phyloP scores from a whole-genome alignment of 148 eudicot genomes.

The Chenopodium album region DNA sequence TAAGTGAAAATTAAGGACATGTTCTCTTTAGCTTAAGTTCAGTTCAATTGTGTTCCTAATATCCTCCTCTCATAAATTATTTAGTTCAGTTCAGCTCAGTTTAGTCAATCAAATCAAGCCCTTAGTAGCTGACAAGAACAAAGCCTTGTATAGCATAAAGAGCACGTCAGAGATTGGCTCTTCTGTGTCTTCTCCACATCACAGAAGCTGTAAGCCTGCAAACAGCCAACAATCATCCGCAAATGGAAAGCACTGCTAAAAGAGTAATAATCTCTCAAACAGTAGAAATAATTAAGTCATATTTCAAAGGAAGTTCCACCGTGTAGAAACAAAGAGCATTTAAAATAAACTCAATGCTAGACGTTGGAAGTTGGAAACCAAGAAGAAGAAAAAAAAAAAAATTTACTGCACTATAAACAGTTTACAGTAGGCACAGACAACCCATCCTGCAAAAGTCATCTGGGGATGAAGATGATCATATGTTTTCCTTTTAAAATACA shows the following conservation, averaged over 20 bases:
- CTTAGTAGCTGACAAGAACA: no score
- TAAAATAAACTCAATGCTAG: constrained; percentile 14
- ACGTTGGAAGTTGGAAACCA: not conserved
- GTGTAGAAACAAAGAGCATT: constrained; percentile 6
- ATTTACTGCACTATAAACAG: constrained; percentile 20
- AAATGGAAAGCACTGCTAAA: not conserved
- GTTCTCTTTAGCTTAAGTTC: no score
- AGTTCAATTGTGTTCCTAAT: no score
- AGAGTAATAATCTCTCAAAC: not conserved
- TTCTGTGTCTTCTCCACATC: not conserved
- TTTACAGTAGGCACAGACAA: constrained; percentile 16
- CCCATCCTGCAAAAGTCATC: constrained; percentile 22
- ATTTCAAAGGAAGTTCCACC: not conserved
- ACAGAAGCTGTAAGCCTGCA: not conserved
- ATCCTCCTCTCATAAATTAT: no score
- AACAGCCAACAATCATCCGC: not conserved
- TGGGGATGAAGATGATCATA: constrained; percentile 20
- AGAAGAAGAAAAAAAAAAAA: constrained; percentile 2
- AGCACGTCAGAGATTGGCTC: not conserved
- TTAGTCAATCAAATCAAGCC: no score
- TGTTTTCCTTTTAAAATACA: constrained; percentile 23
- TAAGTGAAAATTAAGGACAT: no score
- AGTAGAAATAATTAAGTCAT: not conserved
- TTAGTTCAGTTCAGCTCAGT: no score
- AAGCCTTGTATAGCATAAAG: no score